Conservation (phyloP, 345 rosid genomes). For the Capsella bursapastoris region DNA sequence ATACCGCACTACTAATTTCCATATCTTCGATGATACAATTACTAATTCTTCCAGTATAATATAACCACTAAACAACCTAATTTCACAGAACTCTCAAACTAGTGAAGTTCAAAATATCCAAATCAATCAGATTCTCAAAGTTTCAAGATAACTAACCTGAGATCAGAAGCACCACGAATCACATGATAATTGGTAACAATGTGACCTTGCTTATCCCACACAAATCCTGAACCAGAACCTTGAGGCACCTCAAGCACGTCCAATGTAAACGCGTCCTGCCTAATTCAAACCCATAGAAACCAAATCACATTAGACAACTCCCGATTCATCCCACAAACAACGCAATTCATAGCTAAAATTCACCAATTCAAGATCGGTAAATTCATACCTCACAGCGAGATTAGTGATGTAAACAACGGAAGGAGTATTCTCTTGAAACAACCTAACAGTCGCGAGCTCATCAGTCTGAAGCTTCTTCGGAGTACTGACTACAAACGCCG, state of each 20-base stretch:
- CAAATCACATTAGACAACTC: background rate
- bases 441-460: slow-evolving; percentile 91
- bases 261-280: slow-evolving; percentile 95
- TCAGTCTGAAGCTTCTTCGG: slow-evolving; percentile 78
- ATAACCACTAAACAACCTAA: background rate
- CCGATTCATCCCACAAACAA: background rate
- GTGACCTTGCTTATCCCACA: slow-evolving; percentile 87
- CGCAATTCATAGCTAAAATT: background rate
- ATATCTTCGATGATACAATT: background rate
- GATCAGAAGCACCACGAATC: slow-evolving; percentile 97
- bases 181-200: slow-evolving; percentile 94
- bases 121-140: background rate
- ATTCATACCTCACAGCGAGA: slow-evolving; percentile 72
- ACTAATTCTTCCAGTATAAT: background rate
- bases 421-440: slow-evolving; percentile 95
- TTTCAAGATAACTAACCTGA: slow-evolving; percentile 52
- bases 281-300: slow-evolving; percentile 32
- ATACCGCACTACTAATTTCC: background rate
- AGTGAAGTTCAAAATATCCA: background rate
- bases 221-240: slow-evolving; percentile 96
- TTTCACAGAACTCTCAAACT: background rate
- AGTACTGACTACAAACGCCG: slow-evolving; percentile 69
- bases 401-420: slow-evolving; percentile 95
- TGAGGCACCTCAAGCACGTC: slow-evolving; percentile 97
- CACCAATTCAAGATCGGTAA: background rate